These are phyloP conservation scores for Rhynchospora breviuscula DNA, from an alignment of 176 grass and related monocot genomes.

Conservation along the genomic window DNA sequence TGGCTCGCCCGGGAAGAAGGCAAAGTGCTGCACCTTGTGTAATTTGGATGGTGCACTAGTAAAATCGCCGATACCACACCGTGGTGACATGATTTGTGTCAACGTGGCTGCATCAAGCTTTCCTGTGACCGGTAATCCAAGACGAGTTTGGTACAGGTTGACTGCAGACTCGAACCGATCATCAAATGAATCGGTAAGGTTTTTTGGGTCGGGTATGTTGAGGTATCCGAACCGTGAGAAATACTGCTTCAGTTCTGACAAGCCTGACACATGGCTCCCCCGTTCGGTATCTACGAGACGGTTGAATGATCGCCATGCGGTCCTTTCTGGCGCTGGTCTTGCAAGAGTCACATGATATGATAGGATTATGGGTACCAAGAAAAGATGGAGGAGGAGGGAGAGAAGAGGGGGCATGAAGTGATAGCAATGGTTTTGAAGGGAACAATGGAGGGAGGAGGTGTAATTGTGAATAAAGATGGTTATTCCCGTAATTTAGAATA, in stretches of 20 bases:
- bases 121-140: conserved; percentile 57
- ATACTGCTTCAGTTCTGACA: conserved; percentile 64
- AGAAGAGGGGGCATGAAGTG: conserved; percentile 22
- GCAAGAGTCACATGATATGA: conserved; percentile 5
- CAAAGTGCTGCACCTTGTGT: conserved; percentile 23
- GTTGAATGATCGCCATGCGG: conserved; percentile 47
- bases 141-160: conserved; percentile 48
- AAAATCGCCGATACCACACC: conserved; percentile 46
- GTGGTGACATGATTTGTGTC: conserved; percentile 11
- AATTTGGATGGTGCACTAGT: neutral
- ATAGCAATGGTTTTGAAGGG: conserved; percentile 14
- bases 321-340: neutral
- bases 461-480: conserved; percentile 13
- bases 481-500: conserved; percentile 19
- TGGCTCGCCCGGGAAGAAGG: conserved; percentile 61
- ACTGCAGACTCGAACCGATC: conserved; percentile 55
- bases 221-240: conserved; percentile 75
- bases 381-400: neutral
- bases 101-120: conserved; percentile 42
- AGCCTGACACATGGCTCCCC: conserved; percentile 42
- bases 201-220: neutral
- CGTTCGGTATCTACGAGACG: conserved; percentile 51
- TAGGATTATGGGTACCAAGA: conserved; percentile 9
- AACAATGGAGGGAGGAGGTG: conserved; percentile 4
- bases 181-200: conserved; percentile 60